Evolutionary conservation across 257 asterid genomes (phyloP).

Genomic region (Primulina eburnea): DNA sequence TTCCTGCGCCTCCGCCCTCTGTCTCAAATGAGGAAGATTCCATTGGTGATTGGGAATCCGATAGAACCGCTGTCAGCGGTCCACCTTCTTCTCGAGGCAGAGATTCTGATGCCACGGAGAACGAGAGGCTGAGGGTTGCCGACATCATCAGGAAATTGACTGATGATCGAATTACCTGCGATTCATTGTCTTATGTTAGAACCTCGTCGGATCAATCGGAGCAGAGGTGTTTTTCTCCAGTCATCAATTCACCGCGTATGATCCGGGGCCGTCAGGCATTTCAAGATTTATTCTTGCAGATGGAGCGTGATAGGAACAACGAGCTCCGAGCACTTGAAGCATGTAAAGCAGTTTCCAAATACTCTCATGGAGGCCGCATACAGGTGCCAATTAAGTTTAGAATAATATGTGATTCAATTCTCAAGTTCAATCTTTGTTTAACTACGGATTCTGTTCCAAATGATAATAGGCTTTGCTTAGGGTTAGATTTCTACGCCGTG

Average conservation of each 20-base stretch:
- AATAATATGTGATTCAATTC: neutral
- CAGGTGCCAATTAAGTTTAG: slow-evolving; percentile 36
- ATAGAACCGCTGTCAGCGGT: slow-evolving; percentile 33
- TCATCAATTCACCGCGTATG: slow-evolving; percentile 43
- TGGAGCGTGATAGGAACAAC: slow-evolving; percentile 53
- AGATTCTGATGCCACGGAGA: slow-evolving; percentile 60
- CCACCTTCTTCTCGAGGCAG: slow-evolving; percentile 41
- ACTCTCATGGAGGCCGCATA: slow-evolving; percentile 79
- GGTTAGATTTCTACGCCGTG: slow-evolving; percentile 53
- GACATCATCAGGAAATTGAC: slow-evolving; percentile 62
- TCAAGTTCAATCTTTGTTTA: neutral
- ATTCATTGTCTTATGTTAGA: slow-evolving; percentile 40
- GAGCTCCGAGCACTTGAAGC: slow-evolving; percentile 56
- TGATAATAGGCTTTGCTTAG: slow-evolving; percentile 60
- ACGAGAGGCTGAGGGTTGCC: slow-evolving; percentile 64
- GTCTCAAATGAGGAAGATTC: slow-evolving; percentile 36
- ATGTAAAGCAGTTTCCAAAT: slow-evolving; percentile 56
- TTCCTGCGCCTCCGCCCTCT: slow-evolving; percentile 15
- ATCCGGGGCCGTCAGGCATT: slow-evolving; percentile 79
- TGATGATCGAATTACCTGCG: slow-evolving; percentile 31
- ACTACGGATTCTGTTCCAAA: slow-evolving; percentile 8
- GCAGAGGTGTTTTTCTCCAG: slow-evolving; percentile 32
- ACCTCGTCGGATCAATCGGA: slow-evolving; percentile 43
- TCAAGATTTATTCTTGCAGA: slow-evolving; percentile 48
- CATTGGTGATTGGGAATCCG: slow-evolving; percentile 57